Percentiles rank a stretch among this genome's conserved stretches.
Conservation (phyloP, 371 early-diverging fungal genomes). For the Saksenaea vasiformis region DNA sequence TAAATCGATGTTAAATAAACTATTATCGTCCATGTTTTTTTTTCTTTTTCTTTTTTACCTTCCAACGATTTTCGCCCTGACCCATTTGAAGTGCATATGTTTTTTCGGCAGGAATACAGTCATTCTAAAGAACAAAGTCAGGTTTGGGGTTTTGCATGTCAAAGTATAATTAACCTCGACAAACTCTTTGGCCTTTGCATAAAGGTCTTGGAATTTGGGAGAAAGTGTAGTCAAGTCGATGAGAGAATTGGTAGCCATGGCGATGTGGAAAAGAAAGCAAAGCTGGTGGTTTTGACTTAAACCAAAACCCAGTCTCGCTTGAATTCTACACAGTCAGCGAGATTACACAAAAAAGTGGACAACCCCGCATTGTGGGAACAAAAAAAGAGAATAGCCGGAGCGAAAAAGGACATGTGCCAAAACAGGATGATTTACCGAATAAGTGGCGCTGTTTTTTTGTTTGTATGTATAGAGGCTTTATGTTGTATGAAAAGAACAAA, state of each 20-base stretch:
- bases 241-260: slow-evolving; percentile 48
- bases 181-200: slow-evolving; percentile 71
- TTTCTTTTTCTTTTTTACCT: slow-evolving; percentile 49
- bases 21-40: not conserved
- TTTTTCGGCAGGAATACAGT: slow-evolving; percentile 93
- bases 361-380: slow-evolving; percentile 4
- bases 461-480: no score
- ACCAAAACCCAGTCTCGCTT: not conserved
- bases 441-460: no score
- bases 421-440: not conserved
- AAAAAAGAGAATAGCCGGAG: not conserved
- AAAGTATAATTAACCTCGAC: slow-evolving; percentile 62
- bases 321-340: not conserved
- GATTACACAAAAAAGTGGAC: slow-evolving; percentile 1
- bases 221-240: slow-evolving; percentile 54
- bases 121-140: slow-evolving; percentile 63
- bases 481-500: no score
- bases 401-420: not conserved
- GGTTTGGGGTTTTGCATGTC: not conserved
- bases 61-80: slow-evolving; percentile 76
- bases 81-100: slow-evolving; percentile 76
- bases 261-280: slow-evolving; percentile 2
- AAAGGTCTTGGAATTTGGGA: slow-evolving; percentile 68
- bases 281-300: not conserved
- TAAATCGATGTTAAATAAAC: not conserved